phyloP scores from a whole-genome alignment of 352 stramenopile genomes.

The Pythium scleroteichum region DNA sequence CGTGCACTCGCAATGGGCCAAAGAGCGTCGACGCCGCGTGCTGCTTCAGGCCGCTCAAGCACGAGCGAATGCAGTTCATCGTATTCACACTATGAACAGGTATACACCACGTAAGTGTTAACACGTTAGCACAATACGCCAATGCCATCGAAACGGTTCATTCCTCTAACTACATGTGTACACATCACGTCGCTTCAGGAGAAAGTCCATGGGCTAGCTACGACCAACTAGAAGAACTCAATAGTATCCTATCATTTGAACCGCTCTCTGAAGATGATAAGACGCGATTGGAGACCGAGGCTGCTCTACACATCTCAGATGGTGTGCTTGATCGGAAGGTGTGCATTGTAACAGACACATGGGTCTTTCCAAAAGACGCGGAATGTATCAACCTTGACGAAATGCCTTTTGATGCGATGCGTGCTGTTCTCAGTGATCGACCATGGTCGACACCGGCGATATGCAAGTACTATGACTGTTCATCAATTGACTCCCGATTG shows the following conservation, averaged over 20 bases:
- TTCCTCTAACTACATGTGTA: slow-evolving; percentile 1
- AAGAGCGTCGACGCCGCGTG: too few species aligned
- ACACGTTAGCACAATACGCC: too few species aligned
- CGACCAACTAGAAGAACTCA: neutral
- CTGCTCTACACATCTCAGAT: neutral
- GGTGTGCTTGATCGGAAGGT: slow-evolving; percentile 9
- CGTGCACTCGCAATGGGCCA: too few species aligned
- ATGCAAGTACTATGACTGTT: slow-evolving; percentile 26
- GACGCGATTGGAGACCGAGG: neutral
- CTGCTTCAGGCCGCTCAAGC: too few species aligned
- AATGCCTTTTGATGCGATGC: slow-evolving; percentile 11
- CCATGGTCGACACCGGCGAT: slow-evolving; percentile 4
- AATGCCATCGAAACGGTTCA: too few species aligned
- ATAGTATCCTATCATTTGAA: neutral
- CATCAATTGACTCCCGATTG: slow-evolving; percentile 5
- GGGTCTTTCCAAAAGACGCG: slow-evolving; percentile 4
- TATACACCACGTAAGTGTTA: too few species aligned
- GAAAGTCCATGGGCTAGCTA: slow-evolving; percentile 4
- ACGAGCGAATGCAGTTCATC: too few species aligned
- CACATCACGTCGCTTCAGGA: too few species aligned
- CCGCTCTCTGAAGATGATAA: neutral
- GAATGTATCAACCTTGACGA: neutral
- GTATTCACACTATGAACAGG: too few species aligned
- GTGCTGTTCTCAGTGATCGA: neutral
- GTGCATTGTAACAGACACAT: slow-evolving; percentile 9